Evolutionary conservation across 2,329 filamentous ascomycete species (phyloP), one percentile per base, ranked within the genome.

Genomic region (Chaetomiaceae sp.): DNA sequence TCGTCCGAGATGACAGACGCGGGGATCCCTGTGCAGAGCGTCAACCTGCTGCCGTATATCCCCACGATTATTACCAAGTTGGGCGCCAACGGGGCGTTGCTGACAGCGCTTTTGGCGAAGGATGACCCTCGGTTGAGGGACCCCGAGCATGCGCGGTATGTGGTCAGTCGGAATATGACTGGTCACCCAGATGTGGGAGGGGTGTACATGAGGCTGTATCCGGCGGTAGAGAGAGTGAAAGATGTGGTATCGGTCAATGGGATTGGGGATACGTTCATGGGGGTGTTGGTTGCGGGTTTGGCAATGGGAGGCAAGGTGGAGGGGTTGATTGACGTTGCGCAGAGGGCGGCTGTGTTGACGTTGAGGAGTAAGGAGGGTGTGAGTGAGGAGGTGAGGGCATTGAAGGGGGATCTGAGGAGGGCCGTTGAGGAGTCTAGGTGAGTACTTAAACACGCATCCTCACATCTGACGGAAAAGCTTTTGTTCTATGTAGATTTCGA

Each of bases 211-310:
- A 68, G 80, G 30, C 60, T 81, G 18, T 88, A 89, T 66, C 82
- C 87, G 0, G 75, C 87, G 0, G 80, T 80, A 1, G 83, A 87
- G 65, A 71, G 74, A 14, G 77, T 96, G 0, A 71, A 79, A 18
- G 82, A 94, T 23, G 77, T 95, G 1, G 83, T 92, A 1, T 96
- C 90, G 42, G 92, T 97, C 9, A 97, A 97, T 67, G 94, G 92
- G 0, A 90, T 90, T 2, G 94, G 94, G 0, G 94, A 99, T 70
- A 96, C 94, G 0, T 91, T 97, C 67, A 75, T 95, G 8, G 94
- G 92, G 0, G 86, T 90, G 13, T 62, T 96, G 51, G 74, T 96
- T n/a, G 86, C 90, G 1, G 89, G 88, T 0, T 67, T 97, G 59
- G 84, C 84, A 0, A 80, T 77, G 62, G 78, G 78, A 0, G 77